Percentiles rank a stretch among this genome's conserved stretches.
Conservation (phyloP, 176 grass and related monocot species). For the Panicum miliaceum region DNA sequence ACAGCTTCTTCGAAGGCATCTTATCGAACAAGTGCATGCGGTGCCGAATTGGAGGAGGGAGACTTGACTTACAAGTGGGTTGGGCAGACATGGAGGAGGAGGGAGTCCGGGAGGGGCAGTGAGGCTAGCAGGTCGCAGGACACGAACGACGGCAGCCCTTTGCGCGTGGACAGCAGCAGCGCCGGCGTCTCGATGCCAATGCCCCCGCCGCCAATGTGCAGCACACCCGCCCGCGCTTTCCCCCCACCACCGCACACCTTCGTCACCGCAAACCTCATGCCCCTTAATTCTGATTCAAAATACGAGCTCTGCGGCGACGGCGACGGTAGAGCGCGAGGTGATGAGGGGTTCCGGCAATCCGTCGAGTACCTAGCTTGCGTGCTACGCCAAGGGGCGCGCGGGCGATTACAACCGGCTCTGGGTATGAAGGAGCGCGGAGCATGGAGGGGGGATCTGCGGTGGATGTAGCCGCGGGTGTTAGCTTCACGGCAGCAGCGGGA, state of each 20-base stretch:
- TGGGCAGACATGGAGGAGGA: conserved; percentile 81
- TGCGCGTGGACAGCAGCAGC: conserved; percentile 69
- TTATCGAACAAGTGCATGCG: conserved; percentile 10
- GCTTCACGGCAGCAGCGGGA: background rate
- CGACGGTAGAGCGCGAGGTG: no score
- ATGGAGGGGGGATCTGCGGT: background rate
- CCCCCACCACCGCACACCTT: conserved; percentile 40
- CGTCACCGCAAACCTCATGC: conserved; percentile 48
- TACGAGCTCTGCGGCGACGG: background rate
- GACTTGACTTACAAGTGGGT: conserved; percentile 73
- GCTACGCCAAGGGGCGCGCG: background rate
- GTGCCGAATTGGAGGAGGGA: background rate
- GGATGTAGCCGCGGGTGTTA: background rate
- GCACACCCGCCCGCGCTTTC: conserved; percentile 38
- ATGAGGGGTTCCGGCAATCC: background rate
- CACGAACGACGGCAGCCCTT: conserved; percentile 77
- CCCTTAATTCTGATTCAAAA: background rate
- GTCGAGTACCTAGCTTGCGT: conserved; percentile 7
- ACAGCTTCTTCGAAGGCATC: background rate
- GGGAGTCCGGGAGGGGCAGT: conserved; percentile 79
- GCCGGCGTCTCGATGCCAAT: conserved; percentile 70
- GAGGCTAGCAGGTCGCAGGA: conserved; percentile 69
- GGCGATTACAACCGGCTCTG: background rate
- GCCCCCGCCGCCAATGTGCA: conserved; percentile 36
- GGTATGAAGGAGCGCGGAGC: background rate